Evolutionary conservation across 1,139 yeast genomes (phyloP).

Genomic region (Zhuliangozyma parablackwelliae): DNA sequence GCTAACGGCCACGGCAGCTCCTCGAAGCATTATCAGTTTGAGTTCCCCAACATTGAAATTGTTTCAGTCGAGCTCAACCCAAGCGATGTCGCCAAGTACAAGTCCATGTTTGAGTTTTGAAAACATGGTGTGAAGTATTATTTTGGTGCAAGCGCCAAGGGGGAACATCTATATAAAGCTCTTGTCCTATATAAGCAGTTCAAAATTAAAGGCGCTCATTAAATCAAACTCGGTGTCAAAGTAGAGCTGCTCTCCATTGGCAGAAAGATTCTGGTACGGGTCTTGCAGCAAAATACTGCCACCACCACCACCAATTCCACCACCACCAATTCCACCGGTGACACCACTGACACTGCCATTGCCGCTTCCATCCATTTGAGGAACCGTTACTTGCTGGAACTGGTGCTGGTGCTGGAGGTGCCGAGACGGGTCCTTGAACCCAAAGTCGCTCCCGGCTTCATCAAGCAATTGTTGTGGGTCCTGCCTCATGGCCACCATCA

Average conservation of each 20-base stretch:
- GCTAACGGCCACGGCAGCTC: no score
- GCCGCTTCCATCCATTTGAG: no score
- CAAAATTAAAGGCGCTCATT: conserved; percentile 2
- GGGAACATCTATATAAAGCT: no score
- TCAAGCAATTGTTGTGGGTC: conserved; percentile 6
- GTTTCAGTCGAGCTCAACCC: conserved; percentile 19
- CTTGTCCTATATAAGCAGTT: no score
- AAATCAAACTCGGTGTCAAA: conserved; percentile 6
- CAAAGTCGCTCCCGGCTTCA: no score
- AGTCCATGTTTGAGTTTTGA: conserved; percentile 24
- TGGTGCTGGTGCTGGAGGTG: not conserved
- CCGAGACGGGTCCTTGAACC: no score
- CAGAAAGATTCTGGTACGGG: not conserved
- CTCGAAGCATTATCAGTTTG: conserved; percentile 9
- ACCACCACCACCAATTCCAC: not conserved
- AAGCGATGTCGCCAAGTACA: conserved; percentile 24
- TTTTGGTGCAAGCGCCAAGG: no score
- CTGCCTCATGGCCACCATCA: conserved; percentile 22
- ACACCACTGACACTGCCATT: not conserved
- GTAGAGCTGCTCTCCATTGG: conserved; percentile 1
- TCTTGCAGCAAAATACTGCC: not conserved
- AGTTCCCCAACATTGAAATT: conserved; percentile 28
- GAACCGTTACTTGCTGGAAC: not conserved
- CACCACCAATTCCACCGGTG: not conserved
- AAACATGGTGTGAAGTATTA: no score